Conservation (phyloP, 768 basidiomycete species). For the Boletus subparvulus region DNA sequence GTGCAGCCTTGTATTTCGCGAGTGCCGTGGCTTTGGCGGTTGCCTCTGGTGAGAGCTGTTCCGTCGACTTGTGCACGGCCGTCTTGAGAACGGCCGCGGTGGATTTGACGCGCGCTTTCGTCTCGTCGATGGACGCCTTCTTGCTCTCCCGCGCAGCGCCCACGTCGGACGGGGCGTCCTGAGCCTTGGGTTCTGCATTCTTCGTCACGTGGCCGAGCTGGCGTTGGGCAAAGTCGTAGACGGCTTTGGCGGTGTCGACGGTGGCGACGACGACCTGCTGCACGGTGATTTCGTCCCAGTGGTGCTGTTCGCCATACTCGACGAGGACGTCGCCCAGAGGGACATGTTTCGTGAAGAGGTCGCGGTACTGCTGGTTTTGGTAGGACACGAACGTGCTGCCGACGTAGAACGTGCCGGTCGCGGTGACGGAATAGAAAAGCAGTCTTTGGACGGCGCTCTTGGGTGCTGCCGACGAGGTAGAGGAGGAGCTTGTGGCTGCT, state of each 20-base stretch:
- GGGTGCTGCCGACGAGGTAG: slow-evolving; percentile 27
- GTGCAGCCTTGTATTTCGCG: slow-evolving; percentile 43
- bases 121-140: slow-evolving; percentile 39
- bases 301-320: slow-evolving; percentile 75
- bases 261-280: slow-evolving; percentile 55
- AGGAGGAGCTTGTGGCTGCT: slow-evolving; percentile 19
- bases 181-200: slow-evolving; percentile 24
- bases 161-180: slow-evolving; percentile 26
- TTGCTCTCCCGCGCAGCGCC: slow-evolving; percentile 38
- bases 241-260: slow-evolving; percentile 46
- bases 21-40: slow-evolving; percentile 41
- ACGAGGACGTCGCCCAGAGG: slow-evolving; percentile 77
- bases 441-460: slow-evolving; percentile 55
- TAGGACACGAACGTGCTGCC: slow-evolving; percentile 78
- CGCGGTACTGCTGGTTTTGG: slow-evolving; percentile 76
- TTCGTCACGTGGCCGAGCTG: slow-evolving; percentile 43
- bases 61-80: slow-evolving; percentile 39
- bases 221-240: slow-evolving; percentile 53
- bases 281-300: slow-evolving; percentile 76
- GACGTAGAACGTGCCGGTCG: slow-evolving; percentile 77
- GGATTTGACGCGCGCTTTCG: slow-evolving; percentile 46
- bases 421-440: slow-evolving; percentile 64
- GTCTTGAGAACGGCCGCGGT: slow-evolving; percentile 49
- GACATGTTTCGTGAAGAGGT: slow-evolving; percentile 79
- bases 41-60: slow-evolving; percentile 26